A percentile compares a stretch with the other conserved stretches of the same genome.
phyloP scores from a whole-genome alignment of 176 grass and related monocot genomes.

The Puya raimondii region DNA sequence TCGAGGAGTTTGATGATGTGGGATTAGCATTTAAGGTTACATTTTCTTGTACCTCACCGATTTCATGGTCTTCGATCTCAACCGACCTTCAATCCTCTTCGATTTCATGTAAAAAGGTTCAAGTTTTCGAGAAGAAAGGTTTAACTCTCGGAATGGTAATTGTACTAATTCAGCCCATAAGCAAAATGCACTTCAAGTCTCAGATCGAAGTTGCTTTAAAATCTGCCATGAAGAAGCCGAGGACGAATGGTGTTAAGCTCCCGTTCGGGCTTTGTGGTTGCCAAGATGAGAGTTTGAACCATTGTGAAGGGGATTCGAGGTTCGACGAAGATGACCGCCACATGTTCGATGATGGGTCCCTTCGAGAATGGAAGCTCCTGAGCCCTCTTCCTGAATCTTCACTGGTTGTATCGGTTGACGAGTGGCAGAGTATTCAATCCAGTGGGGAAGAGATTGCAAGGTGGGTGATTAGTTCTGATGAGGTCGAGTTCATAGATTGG shows the following conservation, averaged over 20 bases:
- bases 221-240: conserved; percentile 59
- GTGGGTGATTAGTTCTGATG: conserved; percentile 75
- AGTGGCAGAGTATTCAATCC: conserved; percentile 90
- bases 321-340: conserved; percentile 55
- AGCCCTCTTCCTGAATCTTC: conserved; percentile 74
- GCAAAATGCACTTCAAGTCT: conserved; percentile 64
- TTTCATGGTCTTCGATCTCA: conserved; percentile 87
- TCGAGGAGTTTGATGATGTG: conserved; percentile 52
- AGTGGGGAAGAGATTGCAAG: conserved; percentile 74
- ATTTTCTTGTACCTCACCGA: conserved; percentile 64
- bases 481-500: conserved; percentile 84
- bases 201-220: conserved; percentile 54
- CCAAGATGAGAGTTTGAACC: conserved; percentile 80
- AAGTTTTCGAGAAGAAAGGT: conserved; percentile 97
- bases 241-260: conserved; percentile 74
- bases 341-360: conserved; percentile 45
- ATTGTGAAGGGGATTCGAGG: conserved; percentile 64
- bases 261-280: conserved; percentile 92
- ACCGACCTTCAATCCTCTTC: conserved; percentile 54
- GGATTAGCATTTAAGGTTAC: conserved; percentile 63
- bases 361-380: conserved; percentile 37
- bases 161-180: conserved; percentile 61
- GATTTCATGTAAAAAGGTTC: conserved; percentile 92
- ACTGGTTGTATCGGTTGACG: conserved; percentile 80
- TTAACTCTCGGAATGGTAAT: conserved; percentile 83